These are phyloP conservation scores for Echinosophora koreensis DNA, from an alignment of 306 rosid genomes.

Conservation along the genomic window DNA sequence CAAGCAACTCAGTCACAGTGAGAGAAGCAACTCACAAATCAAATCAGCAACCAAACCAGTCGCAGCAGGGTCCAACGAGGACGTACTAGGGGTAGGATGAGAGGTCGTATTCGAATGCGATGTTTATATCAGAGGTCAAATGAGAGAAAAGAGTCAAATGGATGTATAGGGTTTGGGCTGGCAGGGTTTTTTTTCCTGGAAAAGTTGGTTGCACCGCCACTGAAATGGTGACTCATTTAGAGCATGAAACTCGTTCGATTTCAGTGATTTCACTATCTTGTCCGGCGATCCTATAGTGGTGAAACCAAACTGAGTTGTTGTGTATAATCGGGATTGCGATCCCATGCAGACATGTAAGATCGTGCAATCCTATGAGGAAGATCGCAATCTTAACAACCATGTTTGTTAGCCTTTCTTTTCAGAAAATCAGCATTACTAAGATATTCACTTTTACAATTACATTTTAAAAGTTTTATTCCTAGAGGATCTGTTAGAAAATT, in stretches of 20 bases:
- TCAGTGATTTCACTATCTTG: background rate
- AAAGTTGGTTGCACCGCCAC: background rate
- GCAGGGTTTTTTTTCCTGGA: background rate
- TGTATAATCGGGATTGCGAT: background rate
- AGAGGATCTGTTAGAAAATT: background rate
- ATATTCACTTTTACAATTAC: slow-evolving; percentile 16
- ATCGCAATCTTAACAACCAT: background rate
- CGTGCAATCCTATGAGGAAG: background rate
- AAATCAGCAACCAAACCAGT: background rate
- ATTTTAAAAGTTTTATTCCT: background rate
- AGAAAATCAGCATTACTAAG: background rate
- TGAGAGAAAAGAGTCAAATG: background rate
- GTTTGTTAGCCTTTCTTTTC: background rate
- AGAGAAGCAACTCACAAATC: background rate
- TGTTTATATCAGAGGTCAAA: background rate
- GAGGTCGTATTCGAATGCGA: background rate
- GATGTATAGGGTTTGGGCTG: background rate
- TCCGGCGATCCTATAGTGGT: background rate
- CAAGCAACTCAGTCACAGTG: background rate
- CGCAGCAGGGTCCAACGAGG: background rate
- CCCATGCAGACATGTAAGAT: background rate
- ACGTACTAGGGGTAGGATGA: background rate
- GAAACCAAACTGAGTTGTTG: background rate
- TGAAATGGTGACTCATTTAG: background rate
- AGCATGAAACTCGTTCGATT: background rate